Percentiles rank a stretch among this genome's conserved stretches.
These are phyloP conservation scores for Castanopsis chinensis DNA, from an alignment of 306 rosid genomes.

Conservation along the genomic window DNA sequence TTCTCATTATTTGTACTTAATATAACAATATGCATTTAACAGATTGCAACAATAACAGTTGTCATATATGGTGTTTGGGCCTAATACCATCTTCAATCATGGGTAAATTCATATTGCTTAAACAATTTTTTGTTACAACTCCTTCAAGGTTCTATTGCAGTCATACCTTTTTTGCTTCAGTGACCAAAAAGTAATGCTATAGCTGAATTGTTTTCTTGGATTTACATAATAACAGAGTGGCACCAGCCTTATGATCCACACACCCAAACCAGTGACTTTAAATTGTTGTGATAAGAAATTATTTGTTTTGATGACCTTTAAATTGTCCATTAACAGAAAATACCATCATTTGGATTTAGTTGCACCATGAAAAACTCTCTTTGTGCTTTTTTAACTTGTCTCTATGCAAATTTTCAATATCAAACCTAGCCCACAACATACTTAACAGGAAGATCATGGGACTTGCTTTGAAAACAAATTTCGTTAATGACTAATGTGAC, in stretches of 20 bases:
- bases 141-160: background rate
- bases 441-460: no score
- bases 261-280: background rate
- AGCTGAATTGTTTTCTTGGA: background rate
- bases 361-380: background rate
- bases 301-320: background rate
- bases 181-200: background rate
- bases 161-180: background rate
- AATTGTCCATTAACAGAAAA: background rate
- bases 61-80: slow-evolving; percentile 79
- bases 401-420: background rate
- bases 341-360: background rate
- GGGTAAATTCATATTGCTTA: slow-evolving; percentile 32
- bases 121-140: slow-evolving; percentile 3
- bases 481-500: background rate
- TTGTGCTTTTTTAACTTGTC: background rate
- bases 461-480: background rate
- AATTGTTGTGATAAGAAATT: background rate
- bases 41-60: slow-evolving; percentile 71
- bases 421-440: background rate
- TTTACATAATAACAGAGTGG: background rate
- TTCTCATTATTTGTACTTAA: slow-evolving; percentile 8
- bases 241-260: no score
- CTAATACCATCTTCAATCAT: slow-evolving; percentile 82
- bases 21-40: slow-evolving; percentile 17